These are phyloP conservation scores for Malassezia sp. DNA, from an alignment of 1,284 basidiomycete genomes.

Conservation along the genomic window DNA sequence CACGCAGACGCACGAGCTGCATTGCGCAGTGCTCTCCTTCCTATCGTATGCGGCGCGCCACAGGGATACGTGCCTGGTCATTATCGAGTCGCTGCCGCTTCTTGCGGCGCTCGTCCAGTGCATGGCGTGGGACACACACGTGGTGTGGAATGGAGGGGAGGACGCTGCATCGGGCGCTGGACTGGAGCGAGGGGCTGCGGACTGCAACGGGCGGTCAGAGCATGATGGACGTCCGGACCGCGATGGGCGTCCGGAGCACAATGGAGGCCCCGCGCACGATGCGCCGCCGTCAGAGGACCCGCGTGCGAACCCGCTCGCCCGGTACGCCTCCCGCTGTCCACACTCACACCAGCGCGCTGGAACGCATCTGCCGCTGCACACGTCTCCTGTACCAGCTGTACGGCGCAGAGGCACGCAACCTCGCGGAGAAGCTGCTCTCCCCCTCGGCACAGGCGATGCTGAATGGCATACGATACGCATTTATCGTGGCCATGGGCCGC, in stretches of 20 bases:
- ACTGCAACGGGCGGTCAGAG: no score
- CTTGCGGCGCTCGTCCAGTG: slow-evolving; percentile 28
- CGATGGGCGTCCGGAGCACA: no score
- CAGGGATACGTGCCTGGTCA: slow-evolving; percentile 21
- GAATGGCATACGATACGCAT: slow-evolving; percentile 35
- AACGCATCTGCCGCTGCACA: slow-evolving; percentile 27
- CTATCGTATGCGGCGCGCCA: slow-evolving; percentile 21
- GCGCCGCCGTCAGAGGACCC: no score
- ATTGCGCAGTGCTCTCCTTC: slow-evolving; percentile 19
- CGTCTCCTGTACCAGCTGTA: slow-evolving; percentile 31
- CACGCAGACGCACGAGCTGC: slow-evolving; percentile 19
- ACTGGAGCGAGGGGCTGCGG: no score
- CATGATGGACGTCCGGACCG: no score
- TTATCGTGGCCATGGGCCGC: slow-evolving; percentile 26
- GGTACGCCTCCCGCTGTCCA: no score
- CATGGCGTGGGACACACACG: slow-evolving; percentile 25
- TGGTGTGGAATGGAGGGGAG: slow-evolving; percentile 21
- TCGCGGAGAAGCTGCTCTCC: slow-evolving; percentile 25
- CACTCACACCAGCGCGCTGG: slow-evolving; percentile 13
- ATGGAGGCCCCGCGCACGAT: neutral
- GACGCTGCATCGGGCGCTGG: no score
- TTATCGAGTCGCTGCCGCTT: slow-evolving; percentile 27
- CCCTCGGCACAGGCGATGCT: slow-evolving; percentile 29
- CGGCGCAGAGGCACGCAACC: slow-evolving; percentile 4
- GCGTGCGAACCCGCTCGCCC: no score